Conservation (phyloP, 208 protist genomes). For the Crithidia fasciculata region DNA sequence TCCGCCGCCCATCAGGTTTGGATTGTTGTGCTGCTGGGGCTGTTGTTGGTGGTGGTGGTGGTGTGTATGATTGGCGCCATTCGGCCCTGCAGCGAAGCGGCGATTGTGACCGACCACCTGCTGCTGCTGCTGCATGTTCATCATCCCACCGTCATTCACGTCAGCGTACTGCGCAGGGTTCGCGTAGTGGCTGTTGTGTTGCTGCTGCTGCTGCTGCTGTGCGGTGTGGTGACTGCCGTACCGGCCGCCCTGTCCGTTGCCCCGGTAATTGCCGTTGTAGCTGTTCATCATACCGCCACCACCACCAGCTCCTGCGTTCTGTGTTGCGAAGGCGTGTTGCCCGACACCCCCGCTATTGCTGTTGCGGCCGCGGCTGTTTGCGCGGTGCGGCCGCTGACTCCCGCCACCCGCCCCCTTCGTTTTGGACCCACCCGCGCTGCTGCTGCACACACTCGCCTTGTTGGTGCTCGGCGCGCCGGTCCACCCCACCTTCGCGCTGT, state of each 20-base stretch:
- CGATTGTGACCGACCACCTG: too few species aligned
- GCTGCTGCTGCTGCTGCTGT: slow-evolving; percentile 17
- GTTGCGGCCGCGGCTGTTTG: slow-evolving; percentile 18
- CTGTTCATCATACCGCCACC: slow-evolving; percentile 7
- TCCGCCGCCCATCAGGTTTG: neutral
- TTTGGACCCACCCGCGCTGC: slow-evolving; percentile 1
- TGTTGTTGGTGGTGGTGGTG: neutral
- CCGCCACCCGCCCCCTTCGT: neutral
- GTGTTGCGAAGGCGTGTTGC: neutral
- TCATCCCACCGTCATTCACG: neutral
- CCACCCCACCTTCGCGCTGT: slow-evolving; percentile 5
- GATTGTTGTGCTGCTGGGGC: neutral
- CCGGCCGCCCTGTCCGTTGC: slow-evolving; percentile 1
- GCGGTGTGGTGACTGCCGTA: neutral
- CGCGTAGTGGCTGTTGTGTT: slow-evolving; percentile 1
- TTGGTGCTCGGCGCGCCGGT: neutral
- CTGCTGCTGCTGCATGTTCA: neutral
- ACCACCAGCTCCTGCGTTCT: neutral
- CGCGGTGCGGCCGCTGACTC: neutral
- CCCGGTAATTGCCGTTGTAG: slow-evolving; percentile 2
- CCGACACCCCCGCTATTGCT: slow-evolving; percentile 10
- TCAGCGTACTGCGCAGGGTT: slow-evolving; percentile 9
- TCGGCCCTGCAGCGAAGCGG: neutral
- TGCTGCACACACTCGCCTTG: neutral
- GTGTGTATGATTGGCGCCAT: neutral